Evolutionary conservation across 192 early-diverging fungal species (phyloP).

Genomic region (Coemansia sp.): DNA sequence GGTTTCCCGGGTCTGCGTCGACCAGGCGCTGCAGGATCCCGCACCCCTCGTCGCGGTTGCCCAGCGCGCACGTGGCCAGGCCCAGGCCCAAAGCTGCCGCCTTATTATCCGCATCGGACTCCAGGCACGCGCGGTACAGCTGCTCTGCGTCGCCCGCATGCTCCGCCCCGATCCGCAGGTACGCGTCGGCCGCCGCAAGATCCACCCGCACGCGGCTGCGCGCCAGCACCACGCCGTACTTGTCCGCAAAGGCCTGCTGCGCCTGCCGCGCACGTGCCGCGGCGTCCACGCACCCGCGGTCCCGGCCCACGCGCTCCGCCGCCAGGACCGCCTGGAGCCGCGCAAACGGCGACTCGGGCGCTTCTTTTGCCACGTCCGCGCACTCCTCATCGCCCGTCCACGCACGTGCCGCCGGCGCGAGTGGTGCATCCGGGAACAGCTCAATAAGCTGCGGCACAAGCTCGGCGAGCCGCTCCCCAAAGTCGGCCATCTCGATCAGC

Average conservation of each 20-base stretch:
- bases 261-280: constrained; percentile 16
- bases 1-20: constrained; percentile 23
- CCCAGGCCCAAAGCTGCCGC: constrained; percentile 54
- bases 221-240: constrained; percentile 9
- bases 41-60: constrained; percentile 57
- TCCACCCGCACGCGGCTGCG: constrained; percentile 57
- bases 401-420: constrained; percentile 8
- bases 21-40: constrained; percentile 58
- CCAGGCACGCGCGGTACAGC: constrained; percentile 57
- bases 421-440: constrained; percentile 12
- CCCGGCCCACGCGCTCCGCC: not conserved
- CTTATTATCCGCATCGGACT: constrained; percentile 37
- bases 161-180: constrained; percentile 56
- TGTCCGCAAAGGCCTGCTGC: constrained; percentile 6
- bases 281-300: constrained; percentile 15
- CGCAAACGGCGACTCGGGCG: constrained; percentile 40
- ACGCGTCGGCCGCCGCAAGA: constrained; percentile 60
- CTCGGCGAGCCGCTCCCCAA: not conserved
- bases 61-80: constrained; percentile 52
- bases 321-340: constrained; percentile 17
- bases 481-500: constrained; percentile 23
- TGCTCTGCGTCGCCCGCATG: constrained; percentile 55
- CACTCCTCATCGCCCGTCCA: constrained; percentile 4
- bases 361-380: constrained; percentile 9
- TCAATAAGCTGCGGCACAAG: constrained; percentile 11